Conservation (phyloP, 2,329 filamentous ascomycete species). For the Trichoderma citrinoviride region DNA sequence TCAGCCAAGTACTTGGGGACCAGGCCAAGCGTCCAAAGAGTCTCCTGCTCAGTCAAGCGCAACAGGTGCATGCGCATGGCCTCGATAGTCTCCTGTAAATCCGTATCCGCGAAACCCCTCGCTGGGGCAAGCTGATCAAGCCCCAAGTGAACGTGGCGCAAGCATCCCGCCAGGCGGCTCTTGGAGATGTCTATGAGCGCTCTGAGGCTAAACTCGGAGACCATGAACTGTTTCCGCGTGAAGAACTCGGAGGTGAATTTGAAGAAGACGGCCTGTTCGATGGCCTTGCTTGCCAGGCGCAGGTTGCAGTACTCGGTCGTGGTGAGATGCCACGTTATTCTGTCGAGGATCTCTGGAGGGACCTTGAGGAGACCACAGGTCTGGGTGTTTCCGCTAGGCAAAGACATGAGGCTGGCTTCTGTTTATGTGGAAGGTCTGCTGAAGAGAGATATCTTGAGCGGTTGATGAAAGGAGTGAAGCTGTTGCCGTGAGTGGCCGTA, state of each 20-base stretch:
- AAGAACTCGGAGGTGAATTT: conserved; percentile 63
- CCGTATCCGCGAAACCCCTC: conserved; percentile 10
- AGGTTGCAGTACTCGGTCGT: conserved; percentile 56
- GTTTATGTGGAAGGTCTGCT: too few species aligned
- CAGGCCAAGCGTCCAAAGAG: conserved; percentile 43
- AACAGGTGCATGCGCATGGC: conserved; percentile 20
- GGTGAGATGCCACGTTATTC: conserved; percentile 51
- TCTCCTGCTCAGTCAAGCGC: conserved; percentile 27
- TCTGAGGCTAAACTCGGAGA: conserved; percentile 55
- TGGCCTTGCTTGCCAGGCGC: conserved; percentile 52
- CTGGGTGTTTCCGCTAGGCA: too few species aligned
- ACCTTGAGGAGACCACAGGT: conserved; percentile 35
- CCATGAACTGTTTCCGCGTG: conserved; percentile 63
- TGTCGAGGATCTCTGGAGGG: conserved; percentile 58
- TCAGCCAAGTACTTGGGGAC: conserved; percentile 54
- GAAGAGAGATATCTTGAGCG: not conserved
- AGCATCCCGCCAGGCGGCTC: conserved; percentile 39
- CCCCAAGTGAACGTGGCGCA: conserved; percentile 39
- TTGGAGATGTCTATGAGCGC: conserved; percentile 53
- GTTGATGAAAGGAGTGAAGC: too few species aligned
- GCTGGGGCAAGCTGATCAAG: conserved; percentile 26
- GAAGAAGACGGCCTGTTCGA: conserved; percentile 54
- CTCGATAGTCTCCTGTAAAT: not conserved
- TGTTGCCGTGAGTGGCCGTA: too few species aligned
- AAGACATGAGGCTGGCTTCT: too few species aligned